Percentiles rank a stretch among this genome's conserved stretches.
These are phyloP conservation scores for Diaporthe citri DNA, from an alignment of 2,329 filamentous ascomycete species.

Conservation along the genomic window DNA sequence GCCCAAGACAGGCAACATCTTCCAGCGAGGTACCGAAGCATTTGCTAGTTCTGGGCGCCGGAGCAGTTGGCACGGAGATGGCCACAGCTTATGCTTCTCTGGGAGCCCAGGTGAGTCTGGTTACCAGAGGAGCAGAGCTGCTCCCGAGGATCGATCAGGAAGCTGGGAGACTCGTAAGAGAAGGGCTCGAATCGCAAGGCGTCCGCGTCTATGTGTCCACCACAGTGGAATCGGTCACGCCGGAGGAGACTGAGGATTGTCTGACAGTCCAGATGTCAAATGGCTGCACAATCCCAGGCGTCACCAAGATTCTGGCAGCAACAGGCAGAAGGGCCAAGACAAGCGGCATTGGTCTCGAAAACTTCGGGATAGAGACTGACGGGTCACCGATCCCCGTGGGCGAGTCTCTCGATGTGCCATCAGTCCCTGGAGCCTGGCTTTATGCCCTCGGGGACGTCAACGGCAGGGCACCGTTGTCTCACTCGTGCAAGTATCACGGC, in stretches of 20 bases:
- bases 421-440: not conserved
- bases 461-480: not conserved
- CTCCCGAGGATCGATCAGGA: not conserved
- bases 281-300: not conserved
- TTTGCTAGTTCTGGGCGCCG: not conserved
- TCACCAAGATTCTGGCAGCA: not conserved
- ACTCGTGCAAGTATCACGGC: constrained; percentile 3
- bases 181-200: not conserved
- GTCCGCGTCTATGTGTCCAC: not conserved
- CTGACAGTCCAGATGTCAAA: not conserved
- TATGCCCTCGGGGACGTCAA: constrained; percentile 7
- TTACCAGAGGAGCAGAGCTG: not conserved
- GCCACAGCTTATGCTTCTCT: constrained; percentile 2
- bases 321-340: not conserved
- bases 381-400: not conserved
- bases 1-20: constrained; percentile 3
- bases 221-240: not conserved
- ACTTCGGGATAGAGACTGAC: not conserved
- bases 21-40: not conserved
- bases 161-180: not conserved
- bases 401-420: not conserved
- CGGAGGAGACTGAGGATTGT: not conserved
- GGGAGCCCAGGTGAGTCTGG: not conserved
- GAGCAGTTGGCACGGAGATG: not conserved
- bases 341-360: not conserved